Percentiles rank a stretch among this genome's conserved stretches.
Evolutionary conservation across 148 eudicot species (phyloP).

Genomic region (Camellia japonica): DNA sequence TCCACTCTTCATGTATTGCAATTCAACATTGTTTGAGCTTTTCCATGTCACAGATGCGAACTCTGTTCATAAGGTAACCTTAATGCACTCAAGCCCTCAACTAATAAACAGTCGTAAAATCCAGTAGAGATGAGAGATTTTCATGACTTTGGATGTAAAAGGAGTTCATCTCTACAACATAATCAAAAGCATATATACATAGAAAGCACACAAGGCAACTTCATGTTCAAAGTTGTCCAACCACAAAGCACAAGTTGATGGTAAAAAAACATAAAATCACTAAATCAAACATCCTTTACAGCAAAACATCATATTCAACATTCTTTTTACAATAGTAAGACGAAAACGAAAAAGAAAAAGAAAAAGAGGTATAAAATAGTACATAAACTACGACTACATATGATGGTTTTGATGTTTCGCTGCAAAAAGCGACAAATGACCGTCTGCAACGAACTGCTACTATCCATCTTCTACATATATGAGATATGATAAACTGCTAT

Average conservation of each 20-base stretch:
- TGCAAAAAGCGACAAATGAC: background rate
- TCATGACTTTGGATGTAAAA: too few relatives aligned
- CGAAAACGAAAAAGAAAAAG: background rate
- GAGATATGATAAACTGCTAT: background rate
- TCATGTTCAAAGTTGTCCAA: background rate
- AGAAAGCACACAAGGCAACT: background rate
- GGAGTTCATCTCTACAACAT: too few relatives aligned
- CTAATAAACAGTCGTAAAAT: too few relatives aligned
- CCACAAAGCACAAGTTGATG: background rate
- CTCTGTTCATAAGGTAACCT: too few relatives aligned
- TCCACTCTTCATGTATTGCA: too few relatives aligned
- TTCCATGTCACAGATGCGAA: too few relatives aligned
- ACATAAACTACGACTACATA: background rate
- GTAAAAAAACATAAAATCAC: background rate
- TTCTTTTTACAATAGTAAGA: background rate
- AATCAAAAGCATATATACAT: background rate
- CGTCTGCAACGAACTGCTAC: background rate
- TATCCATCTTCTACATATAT: background rate
- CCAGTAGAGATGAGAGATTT: too few relatives aligned
- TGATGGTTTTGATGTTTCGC: background rate
- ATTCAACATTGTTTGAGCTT: too few relatives aligned
- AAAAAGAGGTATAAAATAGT: background rate
- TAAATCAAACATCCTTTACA: background rate
- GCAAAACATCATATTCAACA: background rate
- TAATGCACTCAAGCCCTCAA: too few relatives aligned